Conservation (phyloP, 768 basidiomycete genomes). For the Auriscalpium vulgare region DNA sequence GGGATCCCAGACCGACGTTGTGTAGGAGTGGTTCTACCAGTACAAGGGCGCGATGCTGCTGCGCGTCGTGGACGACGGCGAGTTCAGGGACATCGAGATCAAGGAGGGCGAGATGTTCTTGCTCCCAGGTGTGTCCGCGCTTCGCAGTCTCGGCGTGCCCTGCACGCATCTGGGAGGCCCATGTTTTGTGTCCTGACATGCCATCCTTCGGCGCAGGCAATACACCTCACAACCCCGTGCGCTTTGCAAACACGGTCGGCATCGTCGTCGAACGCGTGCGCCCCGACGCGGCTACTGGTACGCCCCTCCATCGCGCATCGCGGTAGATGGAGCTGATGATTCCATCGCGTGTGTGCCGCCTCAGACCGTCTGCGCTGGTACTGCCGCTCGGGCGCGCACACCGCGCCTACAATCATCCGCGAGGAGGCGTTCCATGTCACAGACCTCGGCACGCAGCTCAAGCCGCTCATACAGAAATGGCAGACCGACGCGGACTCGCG, state of each 20-base stretch:
- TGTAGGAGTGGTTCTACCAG: slow-evolving; percentile 96
- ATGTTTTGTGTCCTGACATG: neutral
- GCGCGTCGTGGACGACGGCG: slow-evolving; percentile 72
- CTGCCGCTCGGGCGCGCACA: slow-evolving; percentile 59
- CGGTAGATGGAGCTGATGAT: neutral
- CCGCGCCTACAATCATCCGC: slow-evolving; percentile 63
- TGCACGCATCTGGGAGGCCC: neutral
- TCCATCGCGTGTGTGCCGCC: neutral
- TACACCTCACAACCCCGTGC: slow-evolving; percentile 92
- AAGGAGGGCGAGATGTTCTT: slow-evolving; percentile 97
- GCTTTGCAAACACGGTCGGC: slow-evolving; percentile 86
- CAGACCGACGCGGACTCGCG: slow-evolving; percentile 56
- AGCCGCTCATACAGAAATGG: slow-evolving; percentile 86
- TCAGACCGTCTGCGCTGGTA: slow-evolving; percentile 91
- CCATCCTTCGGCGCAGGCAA: slow-evolving; percentile 47
- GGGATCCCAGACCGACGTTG: neutral
- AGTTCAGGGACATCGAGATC: slow-evolving; percentile 80
- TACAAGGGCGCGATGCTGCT: slow-evolving; percentile 91
- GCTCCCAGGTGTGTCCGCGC: slow-evolving; percentile 60
- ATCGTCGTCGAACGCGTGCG: slow-evolving; percentile 85
- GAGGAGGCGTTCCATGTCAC: slow-evolving; percentile 84
- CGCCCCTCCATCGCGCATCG: slow-evolving; percentile 13
- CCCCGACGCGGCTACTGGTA: slow-evolving; percentile 69
- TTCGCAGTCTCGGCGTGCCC: neutral
- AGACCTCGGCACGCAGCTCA: slow-evolving; percentile 89